These are phyloP conservation scores for Fusarium armeniacum DNA, from an alignment of 2,329 filamentous ascomycete species.

Conservation along the genomic window DNA sequence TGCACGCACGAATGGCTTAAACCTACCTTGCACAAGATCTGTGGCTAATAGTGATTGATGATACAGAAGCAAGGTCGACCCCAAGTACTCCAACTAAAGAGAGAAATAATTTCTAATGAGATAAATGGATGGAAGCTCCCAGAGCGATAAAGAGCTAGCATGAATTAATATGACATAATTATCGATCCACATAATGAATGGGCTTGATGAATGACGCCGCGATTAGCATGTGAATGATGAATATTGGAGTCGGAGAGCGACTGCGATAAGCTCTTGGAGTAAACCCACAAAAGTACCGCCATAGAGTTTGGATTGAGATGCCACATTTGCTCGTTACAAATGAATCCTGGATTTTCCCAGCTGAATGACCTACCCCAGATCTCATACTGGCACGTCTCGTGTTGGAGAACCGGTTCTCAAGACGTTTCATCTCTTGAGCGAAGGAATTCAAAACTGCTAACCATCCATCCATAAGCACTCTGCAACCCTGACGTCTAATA, in stretches of 20 bases:
- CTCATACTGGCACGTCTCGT: background rate
- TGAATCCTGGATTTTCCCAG: background rate
- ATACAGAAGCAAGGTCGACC: conserved; percentile 42
- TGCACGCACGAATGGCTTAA: background rate
- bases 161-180: conserved; percentile 41
- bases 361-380: background rate
- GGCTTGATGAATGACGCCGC: background rate
- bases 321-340: conserved; percentile 14
- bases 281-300: conserved; percentile 12
- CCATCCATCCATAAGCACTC: background rate
- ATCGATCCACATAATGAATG: background rate
- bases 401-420: background rate
- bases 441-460: background rate
- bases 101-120: conserved; percentile 26
- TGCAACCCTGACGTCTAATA: background rate
- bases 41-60: conserved; percentile 19
- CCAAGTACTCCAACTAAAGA: conserved; percentile 56
- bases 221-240: conserved; percentile 12
- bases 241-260: background rate
- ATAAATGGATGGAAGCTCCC: conserved; percentile 18
- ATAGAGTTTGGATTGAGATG: background rate
- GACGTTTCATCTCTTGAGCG: background rate
- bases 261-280: background rate
- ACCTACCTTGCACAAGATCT: too few species aligned
- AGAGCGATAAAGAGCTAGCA: conserved; percentile 25